phyloP scores from a whole-genome alignment of 2,329 filamentous ascomycete genomes.

The Alternaria solani region DNA sequence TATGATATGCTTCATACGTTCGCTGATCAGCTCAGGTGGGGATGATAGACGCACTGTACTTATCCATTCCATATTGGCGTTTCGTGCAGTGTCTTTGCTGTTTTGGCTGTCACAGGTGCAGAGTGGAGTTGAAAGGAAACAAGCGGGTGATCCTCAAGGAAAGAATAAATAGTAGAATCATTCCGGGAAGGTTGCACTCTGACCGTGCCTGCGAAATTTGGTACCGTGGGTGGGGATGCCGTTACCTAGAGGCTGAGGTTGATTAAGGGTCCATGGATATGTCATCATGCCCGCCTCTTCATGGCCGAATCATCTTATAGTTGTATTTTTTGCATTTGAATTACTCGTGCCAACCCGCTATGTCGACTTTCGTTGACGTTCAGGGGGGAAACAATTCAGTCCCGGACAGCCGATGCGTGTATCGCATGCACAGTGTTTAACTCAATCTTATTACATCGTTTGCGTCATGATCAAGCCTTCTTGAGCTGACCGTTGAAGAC shows the following conservation, averaged over 20 bases:
- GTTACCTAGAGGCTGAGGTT: background rate
- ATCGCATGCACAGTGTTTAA: background rate
- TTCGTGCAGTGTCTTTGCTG: background rate
- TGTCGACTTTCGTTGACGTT: no score
- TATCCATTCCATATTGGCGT: background rate
- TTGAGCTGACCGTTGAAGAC: no score
- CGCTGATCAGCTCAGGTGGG: background rate
- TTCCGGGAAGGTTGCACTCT: no score
- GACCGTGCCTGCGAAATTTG: background rate
- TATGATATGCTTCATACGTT: background rate
- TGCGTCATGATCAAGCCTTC: no score
- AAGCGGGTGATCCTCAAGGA: background rate
- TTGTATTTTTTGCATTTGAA: background rate
- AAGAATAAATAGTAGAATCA: background rate
- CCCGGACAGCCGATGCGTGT: background rate
- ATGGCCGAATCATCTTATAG: background rate
- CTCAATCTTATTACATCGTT: no score
- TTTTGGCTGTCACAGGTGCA: background rate
- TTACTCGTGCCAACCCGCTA: background rate
- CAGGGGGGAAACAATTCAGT: accelerated
- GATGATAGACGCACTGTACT: background rate
- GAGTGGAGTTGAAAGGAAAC: background rate
- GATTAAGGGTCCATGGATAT: background rate
- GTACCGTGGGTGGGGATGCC: constrained; percentile 1
- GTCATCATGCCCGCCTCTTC: background rate